Base-by-base conservation (phyloP, 139 green algal genomes). In the Coccomyxa sp. region DNA sequence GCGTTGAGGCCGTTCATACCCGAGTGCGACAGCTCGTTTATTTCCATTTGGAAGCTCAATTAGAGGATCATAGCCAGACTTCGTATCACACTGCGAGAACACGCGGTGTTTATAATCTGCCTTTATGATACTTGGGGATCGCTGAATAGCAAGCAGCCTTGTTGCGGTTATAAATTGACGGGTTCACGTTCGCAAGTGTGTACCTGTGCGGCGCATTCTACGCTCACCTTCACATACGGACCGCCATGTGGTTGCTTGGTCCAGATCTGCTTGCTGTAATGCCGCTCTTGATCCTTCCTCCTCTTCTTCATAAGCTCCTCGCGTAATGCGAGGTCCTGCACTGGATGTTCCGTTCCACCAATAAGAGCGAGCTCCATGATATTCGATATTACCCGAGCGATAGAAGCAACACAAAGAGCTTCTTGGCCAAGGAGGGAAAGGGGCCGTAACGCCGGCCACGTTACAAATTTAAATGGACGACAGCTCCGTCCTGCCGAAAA, bases 181-280 rank as follows among this genome's bases (percentile, higher is more conserved):
- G 18, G 7, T 28, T 25, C 21, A 25, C 63, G 10, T 71, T 9
- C 4, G 18, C 18, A 71, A 21, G 63, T 25, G 18, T 71, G 4
- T 71, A 21, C 21, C 1, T 71, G 21, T 71, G 63, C 63, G 63
- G 63, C 63, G 9, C 18, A 71, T 21, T 9, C 1, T 71, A 28
- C 9, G 21, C 63, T n/a, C 25, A 92, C 90, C 88, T 96, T 95
- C 18, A 77, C 83, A 82, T 97, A 96, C 0, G 87, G 86, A 9
- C 94, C 94, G 1, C 92, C 94, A 79, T 97, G 93, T 13, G 93
- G 30, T 25, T 95, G 91, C 59, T 97, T 97, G 0, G 89, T 94
- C 94, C 94, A 97, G 13, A 97, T 81, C 10, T 91, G 74, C 3
- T 85, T 87, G 83, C 93, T 83, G 67, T 88, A 71, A 83, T 95